Evolutionary conservation across 768 basidiomycete genomes (phyloP).

Genomic region (Leccinum boreale): DNA sequence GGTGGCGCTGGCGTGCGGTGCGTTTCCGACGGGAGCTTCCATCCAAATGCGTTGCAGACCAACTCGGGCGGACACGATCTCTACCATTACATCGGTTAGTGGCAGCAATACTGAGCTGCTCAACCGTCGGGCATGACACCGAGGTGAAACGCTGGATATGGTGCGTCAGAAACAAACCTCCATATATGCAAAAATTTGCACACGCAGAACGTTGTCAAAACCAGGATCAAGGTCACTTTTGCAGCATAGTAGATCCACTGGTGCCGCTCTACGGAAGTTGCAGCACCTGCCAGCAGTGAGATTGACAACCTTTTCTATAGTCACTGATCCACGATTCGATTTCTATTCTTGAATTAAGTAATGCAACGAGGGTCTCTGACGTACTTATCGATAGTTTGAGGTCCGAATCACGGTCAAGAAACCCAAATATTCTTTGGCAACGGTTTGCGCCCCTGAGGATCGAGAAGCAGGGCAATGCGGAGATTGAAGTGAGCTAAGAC

Average conservation of each 20-base stretch:
- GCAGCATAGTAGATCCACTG: too few relatives aligned
- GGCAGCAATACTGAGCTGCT: neutral
- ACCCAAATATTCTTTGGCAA: too few relatives aligned
- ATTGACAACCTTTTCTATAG: too few relatives aligned
- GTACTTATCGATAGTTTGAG: neutral
- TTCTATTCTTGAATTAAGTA: too few relatives aligned
- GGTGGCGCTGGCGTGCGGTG: neutral
- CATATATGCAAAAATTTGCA: neutral
- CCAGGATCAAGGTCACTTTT: too few relatives aligned
- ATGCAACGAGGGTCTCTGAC: neutral
- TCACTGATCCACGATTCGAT: too few relatives aligned
- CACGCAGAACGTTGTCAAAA: neutral
- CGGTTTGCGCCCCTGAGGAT: neutral
- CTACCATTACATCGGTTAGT: neutral
- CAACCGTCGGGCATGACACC: neutral
- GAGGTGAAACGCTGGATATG: neutral
- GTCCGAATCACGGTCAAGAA: neutral
- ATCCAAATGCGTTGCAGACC: neutral
- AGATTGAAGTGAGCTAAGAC: too few relatives aligned
- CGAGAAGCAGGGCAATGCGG: neutral
- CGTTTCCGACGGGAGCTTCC: neutral
- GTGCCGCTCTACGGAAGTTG: neutral
- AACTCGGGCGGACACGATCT: neutral
- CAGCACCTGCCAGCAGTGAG: too few relatives aligned
- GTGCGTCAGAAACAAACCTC: neutral